A percentile compares a stretch with the other conserved stretches of the same genome.
phyloP scores from a whole-genome alignment of 1,284 basidiomycete genomes.

The Puccinia coronata region DNA sequence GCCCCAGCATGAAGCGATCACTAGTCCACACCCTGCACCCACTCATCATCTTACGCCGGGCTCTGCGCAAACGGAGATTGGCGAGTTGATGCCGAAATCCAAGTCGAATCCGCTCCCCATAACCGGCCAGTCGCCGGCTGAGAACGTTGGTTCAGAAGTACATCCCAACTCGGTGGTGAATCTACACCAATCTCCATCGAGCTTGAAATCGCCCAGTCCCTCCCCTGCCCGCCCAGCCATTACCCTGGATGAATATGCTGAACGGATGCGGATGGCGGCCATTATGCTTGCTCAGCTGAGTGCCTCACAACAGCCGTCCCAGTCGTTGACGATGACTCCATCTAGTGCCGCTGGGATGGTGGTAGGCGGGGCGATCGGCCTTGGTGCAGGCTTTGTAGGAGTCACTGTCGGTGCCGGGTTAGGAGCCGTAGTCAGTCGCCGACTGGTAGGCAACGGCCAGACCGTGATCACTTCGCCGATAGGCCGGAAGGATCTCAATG shows the following conservation, averaged over 20 bases:
- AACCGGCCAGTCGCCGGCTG: background rate
- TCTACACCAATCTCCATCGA: conserved; percentile 12
- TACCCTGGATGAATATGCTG: conserved; percentile 88
- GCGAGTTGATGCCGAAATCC: background rate
- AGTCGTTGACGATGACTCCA: conserved; percentile 52
- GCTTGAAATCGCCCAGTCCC: conserved; percentile 45
- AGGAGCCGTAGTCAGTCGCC: conserved; percentile 53
- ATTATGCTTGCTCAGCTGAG: conserved; percentile 98
- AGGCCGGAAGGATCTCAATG: conserved; percentile 47
- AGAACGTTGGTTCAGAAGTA: background rate
- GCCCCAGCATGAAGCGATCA: background rate
- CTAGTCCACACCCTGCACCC: background rate
- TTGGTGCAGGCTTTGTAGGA: conserved; percentile 55
- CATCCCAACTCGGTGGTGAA: conserved; percentile 31
- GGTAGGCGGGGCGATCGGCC: conserved; percentile 55
- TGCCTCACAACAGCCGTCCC: conserved; percentile 64
- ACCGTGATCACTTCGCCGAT: conserved; percentile 40
- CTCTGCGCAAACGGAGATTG: background rate
- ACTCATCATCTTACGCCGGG: background rate
- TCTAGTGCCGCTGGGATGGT: conserved; percentile 56
- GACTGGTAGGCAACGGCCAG: conserved; percentile 28
- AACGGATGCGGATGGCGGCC: conserved; percentile 95
- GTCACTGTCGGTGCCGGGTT: conserved; percentile 56
- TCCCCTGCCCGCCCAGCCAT: conserved; percentile 58
- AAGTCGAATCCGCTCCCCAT: background rate